Base-by-base conservation (phyloP, 257 asterid genomes). In the Fraxinus anomala region DNA sequence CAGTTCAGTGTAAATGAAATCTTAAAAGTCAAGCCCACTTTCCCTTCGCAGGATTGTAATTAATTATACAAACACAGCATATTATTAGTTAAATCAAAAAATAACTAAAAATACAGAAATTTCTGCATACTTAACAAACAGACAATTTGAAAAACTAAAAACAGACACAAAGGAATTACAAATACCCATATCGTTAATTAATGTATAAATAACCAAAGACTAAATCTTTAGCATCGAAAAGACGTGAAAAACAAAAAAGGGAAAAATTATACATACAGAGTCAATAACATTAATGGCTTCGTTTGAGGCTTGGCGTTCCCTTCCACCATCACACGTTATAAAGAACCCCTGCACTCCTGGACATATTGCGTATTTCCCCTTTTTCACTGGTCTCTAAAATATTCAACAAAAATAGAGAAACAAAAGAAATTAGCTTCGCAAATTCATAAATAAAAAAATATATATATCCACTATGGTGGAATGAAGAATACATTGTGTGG, bases 311-410 rank as follows among this genome's bases (percentile, higher is more conserved):
- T 93, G 97, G 76, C 78, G 83, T 82, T 96, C 98, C 81, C 91
- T 90, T 40, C 99, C 99, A 69, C 98, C 98, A 82, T 96, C 99
- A 81, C 99, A 96, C 19, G 99, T 96, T 69, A 96, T 91, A 70
- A 91, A 96, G 88, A 96, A 96, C 4, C 99, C 99, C 82, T 91
- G 93, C 16, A 92, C 91, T 37, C 98, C 98, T 51, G 99, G 94
- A 0, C 90, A 87, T 68, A 96, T 81, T 66, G 97, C 97, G 86
- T 93, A 93, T 10, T 83, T 80, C 23, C 98, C 99, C 87, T 89
- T 96, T 79, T 91, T 93, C 79, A 89, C 97, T 80, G 94, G 81
- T 82, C 86, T 93, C 99, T 96, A 30, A 76, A 54, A 63, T 71
- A 36, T 73, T 17, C 36, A 14, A 79, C 9, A 33, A 49, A 68